Evolutionary conservation across 192 early-diverging fungal genomes (phyloP).

Genomic region (Coemansia sp.): DNA sequence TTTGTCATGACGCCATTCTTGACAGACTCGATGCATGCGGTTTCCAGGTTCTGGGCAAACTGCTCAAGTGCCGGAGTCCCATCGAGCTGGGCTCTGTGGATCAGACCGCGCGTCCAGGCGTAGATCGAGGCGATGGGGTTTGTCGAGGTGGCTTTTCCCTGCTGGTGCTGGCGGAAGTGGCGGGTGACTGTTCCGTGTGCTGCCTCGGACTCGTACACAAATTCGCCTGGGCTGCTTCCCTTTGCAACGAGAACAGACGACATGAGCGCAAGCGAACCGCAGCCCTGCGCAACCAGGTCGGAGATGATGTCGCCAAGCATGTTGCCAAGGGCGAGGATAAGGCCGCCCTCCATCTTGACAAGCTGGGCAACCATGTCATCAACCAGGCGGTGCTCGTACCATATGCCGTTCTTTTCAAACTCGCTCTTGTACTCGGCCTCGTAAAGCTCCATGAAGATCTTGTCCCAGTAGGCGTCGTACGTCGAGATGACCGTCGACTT

Average conservation of each 20-base stretch:
- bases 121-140: constrained; percentile 98
- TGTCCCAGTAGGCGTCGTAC: constrained; percentile 98
- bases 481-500: constrained; percentile 97
- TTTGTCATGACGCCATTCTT: constrained; percentile 91
- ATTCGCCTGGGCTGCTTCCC: constrained; percentile 77
- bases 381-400: constrained; percentile 98
- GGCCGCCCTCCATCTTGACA: constrained; percentile 91
- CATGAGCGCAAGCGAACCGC: constrained; percentile 93
- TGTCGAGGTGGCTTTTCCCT: constrained; percentile 90
- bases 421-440: constrained; percentile 77
- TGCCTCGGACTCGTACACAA: constrained; percentile 87
- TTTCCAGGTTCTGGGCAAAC: constrained; percentile 81
- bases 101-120: constrained; percentile 92
- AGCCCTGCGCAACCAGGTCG: constrained; percentile 96
- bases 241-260: constrained; percentile 93
- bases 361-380: constrained; percentile 99
- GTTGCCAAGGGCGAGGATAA: constrained; percentile 95
- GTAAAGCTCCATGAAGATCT: constrained; percentile 93
- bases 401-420: constrained; percentile 84
- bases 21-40: constrained; percentile 87
- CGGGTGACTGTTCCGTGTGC: constrained; percentile 97
- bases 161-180: constrained; percentile 94
- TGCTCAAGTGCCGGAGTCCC: constrained; percentile 67
- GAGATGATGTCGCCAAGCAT: constrained; percentile 97
- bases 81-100: constrained; percentile 94